Conservation (phyloP, 1,139 yeast genomes). For the Kodamaea arcana region DNA sequence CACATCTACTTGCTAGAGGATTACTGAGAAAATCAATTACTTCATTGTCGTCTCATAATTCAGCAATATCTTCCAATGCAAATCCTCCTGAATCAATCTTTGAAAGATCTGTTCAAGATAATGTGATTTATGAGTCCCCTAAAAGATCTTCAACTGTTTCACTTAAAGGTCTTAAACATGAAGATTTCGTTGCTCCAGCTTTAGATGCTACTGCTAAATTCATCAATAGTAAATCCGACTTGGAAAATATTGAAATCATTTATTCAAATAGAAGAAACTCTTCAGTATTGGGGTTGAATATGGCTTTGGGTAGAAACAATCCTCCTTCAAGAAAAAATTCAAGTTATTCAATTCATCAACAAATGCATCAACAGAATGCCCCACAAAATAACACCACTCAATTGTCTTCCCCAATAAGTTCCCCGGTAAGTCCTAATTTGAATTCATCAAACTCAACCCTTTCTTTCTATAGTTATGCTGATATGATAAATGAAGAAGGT, state of each 20-base stretch:
- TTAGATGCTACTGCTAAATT: conserved; percentile 73
- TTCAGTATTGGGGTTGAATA: conserved; percentile 53
- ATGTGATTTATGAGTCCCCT: conserved; percentile 12
- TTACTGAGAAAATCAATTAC: conserved; percentile 3
- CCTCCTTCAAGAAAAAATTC: conserved; percentile 43
- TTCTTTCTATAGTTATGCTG: conserved; percentile 76
- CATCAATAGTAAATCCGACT: conserved; percentile 54
- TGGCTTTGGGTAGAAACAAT: conserved; percentile 52
- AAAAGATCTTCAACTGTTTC: conserved; percentile 24
- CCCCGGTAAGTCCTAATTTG: conserved; percentile 36
- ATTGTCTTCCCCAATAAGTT: conserved; percentile 12
- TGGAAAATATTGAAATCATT: conserved; percentile 68
- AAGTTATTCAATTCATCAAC: conserved; percentile 27
- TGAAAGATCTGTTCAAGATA: conserved; percentile 61
- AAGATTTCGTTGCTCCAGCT: conserved; percentile 79
- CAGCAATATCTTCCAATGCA: conserved; percentile 2
- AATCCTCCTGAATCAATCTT: conserved; percentile 43
- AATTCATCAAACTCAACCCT: conserved; percentile 47
- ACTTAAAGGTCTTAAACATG: conserved; percentile 28
- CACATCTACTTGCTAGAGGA: no score
- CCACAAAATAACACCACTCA: conserved; percentile 12
- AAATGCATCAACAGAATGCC: no score
- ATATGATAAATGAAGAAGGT: conserved; percentile 65
- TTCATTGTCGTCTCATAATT: neutral
- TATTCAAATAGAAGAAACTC: conserved; percentile 61